These are phyloP conservation scores for Coemansia sp. DNA, from an alignment of 192 early-diverging fungal genomes.

Conservation along the genomic window DNA sequence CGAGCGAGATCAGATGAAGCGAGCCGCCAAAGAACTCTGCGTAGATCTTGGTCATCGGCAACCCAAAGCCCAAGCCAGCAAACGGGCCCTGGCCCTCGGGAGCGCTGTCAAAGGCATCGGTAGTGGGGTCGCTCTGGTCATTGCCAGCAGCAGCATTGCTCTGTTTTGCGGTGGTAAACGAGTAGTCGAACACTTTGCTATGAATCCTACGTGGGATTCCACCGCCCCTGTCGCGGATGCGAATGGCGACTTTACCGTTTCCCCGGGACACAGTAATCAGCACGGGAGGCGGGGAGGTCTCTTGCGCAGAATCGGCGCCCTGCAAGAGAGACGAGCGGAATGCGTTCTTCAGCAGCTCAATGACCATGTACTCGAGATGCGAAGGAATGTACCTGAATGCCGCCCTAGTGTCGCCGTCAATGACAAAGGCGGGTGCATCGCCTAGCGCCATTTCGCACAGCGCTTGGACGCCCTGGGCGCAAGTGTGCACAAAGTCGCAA, in stretches of 20 bases:
- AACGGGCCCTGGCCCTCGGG: constrained; percentile 9
- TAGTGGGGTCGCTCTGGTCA: background rate
- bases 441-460: constrained; percentile 88
- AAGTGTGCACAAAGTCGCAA: constrained; percentile 54
- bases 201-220: constrained; percentile 75
- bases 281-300: constrained; percentile 57
- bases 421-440: constrained; percentile 62
- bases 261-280: constrained; percentile 74
- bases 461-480: constrained; percentile 70
- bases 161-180: constrained; percentile 78
- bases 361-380: constrained; percentile 85
- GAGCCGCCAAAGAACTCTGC: constrained; percentile 41
- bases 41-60: constrained; percentile 41
- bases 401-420: constrained; percentile 45
- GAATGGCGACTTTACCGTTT: constrained; percentile 67
- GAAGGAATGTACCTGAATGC: constrained; percentile 68
- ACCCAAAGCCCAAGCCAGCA: constrained; percentile 37
- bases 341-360: constrained; percentile 85
- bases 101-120: background rate
- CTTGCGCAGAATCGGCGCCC: background rate
- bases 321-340: constrained; percentile 69
- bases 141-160: constrained; percentile 8
- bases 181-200: constrained; percentile 79
- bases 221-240: constrained; percentile 85
- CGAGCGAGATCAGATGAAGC: constrained; percentile 29